Percentiles rank a stretch among this genome's conserved stretches.
Evolutionary conservation across 1,139 yeast genomes (phyloP).

Genomic region (Geotrichum bryndzae): DNA sequence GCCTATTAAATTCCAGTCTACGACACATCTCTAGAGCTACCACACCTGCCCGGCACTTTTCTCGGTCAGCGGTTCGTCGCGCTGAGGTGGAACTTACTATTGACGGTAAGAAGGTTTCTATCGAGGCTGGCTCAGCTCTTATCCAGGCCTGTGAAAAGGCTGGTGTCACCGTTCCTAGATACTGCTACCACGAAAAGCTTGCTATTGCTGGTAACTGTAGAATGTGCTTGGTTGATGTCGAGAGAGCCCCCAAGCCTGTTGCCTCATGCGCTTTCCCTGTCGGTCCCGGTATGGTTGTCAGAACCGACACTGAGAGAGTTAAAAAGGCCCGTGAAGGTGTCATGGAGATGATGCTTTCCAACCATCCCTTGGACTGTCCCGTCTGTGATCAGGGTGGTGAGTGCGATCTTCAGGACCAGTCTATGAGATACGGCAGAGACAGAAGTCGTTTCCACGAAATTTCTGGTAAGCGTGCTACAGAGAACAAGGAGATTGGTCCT

Average conservation of each 20-base stretch:
- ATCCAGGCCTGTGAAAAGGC: conserved; percentile 92
- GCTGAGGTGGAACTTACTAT: conserved; percentile 70
- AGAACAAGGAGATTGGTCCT: conserved; percentile 87
- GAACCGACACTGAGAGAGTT: conserved; percentile 74
- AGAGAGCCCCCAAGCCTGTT: conserved; percentile 82
- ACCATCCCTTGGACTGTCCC: conserved; percentile 91
- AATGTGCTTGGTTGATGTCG: conserved; percentile 89
- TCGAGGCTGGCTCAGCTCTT: conserved; percentile 83
- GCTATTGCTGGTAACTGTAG: conserved; percentile 95
- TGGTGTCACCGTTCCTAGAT: conserved; percentile 81
- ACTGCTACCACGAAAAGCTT: conserved; percentile 86
- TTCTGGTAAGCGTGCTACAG: conserved; percentile 83
- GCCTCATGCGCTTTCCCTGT: conserved; percentile 93
- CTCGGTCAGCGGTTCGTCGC: conserved; percentile 26
- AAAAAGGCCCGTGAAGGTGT: conserved; percentile 86
- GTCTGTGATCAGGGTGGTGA: conserved; percentile 95
- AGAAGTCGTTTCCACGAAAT: conserved; percentile 80
- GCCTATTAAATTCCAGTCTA: conserved; percentile 15
- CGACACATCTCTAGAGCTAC: conserved; percentile 17
- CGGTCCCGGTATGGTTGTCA: conserved; percentile 81
- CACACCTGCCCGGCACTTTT: conserved; percentile 26
- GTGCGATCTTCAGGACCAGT: conserved; percentile 87
- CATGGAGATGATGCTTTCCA: conserved; percentile 80
- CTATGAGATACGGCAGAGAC: conserved; percentile 77
- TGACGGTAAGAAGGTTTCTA: conserved; percentile 70